phyloP scores from a whole-genome alignment of 23 red algal species.

The Cyanidiococcus yangmingshanensis region DNA sequence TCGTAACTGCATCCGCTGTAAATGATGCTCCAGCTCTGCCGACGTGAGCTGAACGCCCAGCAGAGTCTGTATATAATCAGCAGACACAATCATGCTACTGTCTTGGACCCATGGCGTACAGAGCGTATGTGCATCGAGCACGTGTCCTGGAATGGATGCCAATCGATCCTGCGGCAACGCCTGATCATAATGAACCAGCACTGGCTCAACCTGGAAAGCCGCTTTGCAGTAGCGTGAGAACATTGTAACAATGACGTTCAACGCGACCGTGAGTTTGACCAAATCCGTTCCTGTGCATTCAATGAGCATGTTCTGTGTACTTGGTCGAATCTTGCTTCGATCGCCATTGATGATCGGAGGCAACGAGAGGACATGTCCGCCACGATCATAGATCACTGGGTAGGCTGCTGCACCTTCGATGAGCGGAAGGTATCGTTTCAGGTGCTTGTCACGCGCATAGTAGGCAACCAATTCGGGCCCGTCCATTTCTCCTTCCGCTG shows the following conservation, averaged over 20 bases:
- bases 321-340: conserved; percentile 60
- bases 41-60: conserved; percentile 48
- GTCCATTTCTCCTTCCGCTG: conserved; percentile 39
- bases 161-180: neutral
- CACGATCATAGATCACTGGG: conserved; percentile 65
- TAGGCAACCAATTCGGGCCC: conserved; percentile 57
- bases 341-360: conserved; percentile 99
- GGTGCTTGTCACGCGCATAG: conserved; percentile 60
- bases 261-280: conserved; percentile 63
- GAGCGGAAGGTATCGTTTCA: conserved; percentile 81
- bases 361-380: conserved; percentile 67
- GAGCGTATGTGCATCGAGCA: conserved; percentile 13
- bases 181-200: conserved; percentile 51
- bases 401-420: conserved; percentile 45
- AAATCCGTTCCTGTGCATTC: conserved; percentile 95
- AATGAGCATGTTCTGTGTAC: conserved; percentile 86
- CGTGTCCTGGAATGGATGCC: neutral
- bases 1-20: conserved; percentile 69
- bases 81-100: conserved; percentile 34
- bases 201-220: conserved; percentile 66
- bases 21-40: conserved; percentile 38
- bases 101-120: conserved; percentile 55
- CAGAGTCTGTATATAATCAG: conserved; percentile 39
- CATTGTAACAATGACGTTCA: conserved; percentile 67
- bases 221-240: conserved; percentile 57